phyloP scores from a whole-genome alignment of 2,329 filamentous ascomycete species.

The Diplodia intermedia region DNA sequence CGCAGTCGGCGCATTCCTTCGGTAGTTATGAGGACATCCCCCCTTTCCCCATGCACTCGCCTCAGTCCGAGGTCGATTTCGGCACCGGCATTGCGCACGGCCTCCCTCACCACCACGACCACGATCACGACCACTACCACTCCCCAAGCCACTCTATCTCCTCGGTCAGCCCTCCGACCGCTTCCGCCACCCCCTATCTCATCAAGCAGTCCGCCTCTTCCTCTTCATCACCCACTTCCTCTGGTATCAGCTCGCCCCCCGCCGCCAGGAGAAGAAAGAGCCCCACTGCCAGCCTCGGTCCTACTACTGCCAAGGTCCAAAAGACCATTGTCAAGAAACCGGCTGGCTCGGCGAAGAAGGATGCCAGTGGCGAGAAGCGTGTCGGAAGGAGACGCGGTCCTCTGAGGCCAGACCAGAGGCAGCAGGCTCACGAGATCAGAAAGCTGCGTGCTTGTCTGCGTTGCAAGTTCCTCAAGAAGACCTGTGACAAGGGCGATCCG shows the following conservation, averaged over 20 bases:
- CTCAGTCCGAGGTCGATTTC: slow-evolving; percentile 76
- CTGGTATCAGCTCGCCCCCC: slow-evolving; percentile 61
- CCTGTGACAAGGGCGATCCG: slow-evolving; percentile 95
- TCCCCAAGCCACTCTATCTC: slow-evolving; percentile 49
- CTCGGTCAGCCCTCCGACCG: slow-evolving; percentile 71
- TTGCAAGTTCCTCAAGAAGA: slow-evolving; percentile 99
- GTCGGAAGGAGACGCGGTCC: slow-evolving; percentile 90
- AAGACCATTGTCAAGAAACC: slow-evolving; percentile 84
- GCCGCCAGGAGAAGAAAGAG: slow-evolving; percentile 73
- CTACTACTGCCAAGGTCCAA: slow-evolving; percentile 66
- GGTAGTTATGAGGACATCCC: slow-evolving; percentile 82
- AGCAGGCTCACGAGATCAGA: slow-evolving; percentile 95
- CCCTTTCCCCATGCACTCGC: slow-evolving; percentile 78
- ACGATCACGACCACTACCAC: slow-evolving; percentile 40
- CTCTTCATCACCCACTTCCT: slow-evolving; percentile 65
- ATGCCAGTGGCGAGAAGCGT: slow-evolving; percentile 81
- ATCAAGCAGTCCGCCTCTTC: slow-evolving; percentile 69
- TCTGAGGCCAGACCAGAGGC: slow-evolving; percentile 88
- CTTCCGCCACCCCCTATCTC: slow-evolving; percentile 71
- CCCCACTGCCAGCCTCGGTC: slow-evolving; percentile 72
- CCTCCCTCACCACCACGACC: slow-evolving; percentile 36
- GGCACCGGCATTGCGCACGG: slow-evolving; percentile 69
- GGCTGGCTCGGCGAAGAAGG: slow-evolving; percentile 73
- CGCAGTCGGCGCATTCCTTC: slow-evolving; percentile 66
- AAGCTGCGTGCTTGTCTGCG: slow-evolving; percentile 92